Evolutionary conservation across 2,329 filamentous ascomycete genomes (phyloP), one percentile per base, ranked within the genome.

Genomic region (Davidsoniella eucalypti): DNA sequence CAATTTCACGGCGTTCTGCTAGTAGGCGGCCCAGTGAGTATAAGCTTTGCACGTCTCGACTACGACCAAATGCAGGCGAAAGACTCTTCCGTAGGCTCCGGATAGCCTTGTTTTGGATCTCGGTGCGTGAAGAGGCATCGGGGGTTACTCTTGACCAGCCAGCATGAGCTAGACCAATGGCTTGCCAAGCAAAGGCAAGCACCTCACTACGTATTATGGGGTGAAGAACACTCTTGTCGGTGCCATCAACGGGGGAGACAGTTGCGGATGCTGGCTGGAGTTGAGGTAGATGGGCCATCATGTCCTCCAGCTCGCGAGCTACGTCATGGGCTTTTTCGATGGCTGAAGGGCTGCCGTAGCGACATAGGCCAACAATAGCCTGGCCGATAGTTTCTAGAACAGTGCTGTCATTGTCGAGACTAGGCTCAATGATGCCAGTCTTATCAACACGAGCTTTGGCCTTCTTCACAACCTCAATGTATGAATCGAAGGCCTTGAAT

Each of bases 401-500:
- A 0, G 73, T 81, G 16, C 80, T 79, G 58, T 94, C 84, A 50
- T 82, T 75, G 58, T 98, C 92, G 25, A 95, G 70, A 46, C 76
- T 78, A 16, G 73, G 69, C 57, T 90, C 84, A 5, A 66, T 61
- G 56, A 86, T 76, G 2, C 85, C 81, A 1, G 77, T 80, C 65
- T 94, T 93, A 58, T 85, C 79, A 2, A 87, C 79, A 39, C 88
- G 76, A 17, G 86, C 84, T 65, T 90, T 94, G 51, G 82, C 87
- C 60, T 84, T 84, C 54, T 81, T 82, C 50, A 94, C 77, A 55
- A 98, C 84, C 50, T 93, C 85, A 37, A 94, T 70, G 63, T 96
- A 98, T 0, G 88, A 88, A 61, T 94, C 84, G 55, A 95, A 85
- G 0, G 92, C 85, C 60, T 87, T 87, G 62, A 94, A 80, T 1